Evolutionary conservation across 2,329 filamentous ascomycete species (phyloP).

Genomic region (Cercospora nicotianae): DNA sequence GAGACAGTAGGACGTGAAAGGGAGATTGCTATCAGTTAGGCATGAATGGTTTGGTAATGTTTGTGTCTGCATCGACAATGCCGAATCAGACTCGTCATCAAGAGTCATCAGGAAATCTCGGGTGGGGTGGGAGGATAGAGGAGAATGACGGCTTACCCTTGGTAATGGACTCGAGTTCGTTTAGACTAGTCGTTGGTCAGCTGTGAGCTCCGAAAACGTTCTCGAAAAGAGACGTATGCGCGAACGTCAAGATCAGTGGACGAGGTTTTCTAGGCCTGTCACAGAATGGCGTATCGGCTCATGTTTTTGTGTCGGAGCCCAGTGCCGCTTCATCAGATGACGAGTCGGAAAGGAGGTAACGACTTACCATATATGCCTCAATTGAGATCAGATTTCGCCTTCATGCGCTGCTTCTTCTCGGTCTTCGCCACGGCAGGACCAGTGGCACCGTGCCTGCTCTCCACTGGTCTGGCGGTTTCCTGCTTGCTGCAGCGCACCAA

Average conservation of each 20-base stretch:
- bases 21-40: constrained; percentile 20
- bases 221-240: background rate
- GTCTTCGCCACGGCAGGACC: constrained; percentile 14
- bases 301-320: constrained; percentile 41
- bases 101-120: constrained; percentile 38
- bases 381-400: constrained; percentile 20
- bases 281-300: constrained; percentile 41
- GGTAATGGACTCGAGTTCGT: background rate
- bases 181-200: background rate
- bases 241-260: constrained; percentile 40
- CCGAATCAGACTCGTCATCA: constrained; percentile 45
- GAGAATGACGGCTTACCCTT: background rate
- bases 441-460: background rate
- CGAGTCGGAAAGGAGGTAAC: background rate
- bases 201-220: background rate
- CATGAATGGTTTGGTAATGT: constrained; percentile 43
- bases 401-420: constrained; percentile 27
- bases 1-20: background rate
- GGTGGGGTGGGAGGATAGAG: background rate
- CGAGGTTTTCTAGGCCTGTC: constrained; percentile 50
- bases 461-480: background rate
- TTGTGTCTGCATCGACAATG: constrained; percentile 42
- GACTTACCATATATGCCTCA: constrained; percentile 16
- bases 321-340: constrained; percentile 42
- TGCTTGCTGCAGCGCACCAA: constrained; percentile 17